phyloP scores from a whole-genome alignment of 2,329 filamentous ascomycete genomes.

The Penicillium sp. region DNA sequence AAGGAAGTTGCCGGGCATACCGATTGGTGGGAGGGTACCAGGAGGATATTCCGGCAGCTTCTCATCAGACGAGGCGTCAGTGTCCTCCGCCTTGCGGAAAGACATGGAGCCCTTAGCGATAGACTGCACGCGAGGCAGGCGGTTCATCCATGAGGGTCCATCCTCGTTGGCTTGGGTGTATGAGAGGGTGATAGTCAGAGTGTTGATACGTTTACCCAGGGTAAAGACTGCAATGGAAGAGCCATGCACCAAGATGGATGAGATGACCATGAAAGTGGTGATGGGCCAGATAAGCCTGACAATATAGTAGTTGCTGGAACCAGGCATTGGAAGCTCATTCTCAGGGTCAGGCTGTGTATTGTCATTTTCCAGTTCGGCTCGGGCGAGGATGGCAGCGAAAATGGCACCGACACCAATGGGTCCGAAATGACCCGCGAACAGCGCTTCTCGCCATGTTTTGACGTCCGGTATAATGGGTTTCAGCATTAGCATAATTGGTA shows the following conservation, averaged over 20 bases:
- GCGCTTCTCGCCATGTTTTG: slow-evolving; percentile 95
- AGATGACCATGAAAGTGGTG: slow-evolving; percentile 87
- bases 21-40: slow-evolving; percentile 71
- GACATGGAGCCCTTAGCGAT: slow-evolving; percentile 81
- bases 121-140: slow-evolving; percentile 79
- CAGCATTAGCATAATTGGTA: slow-evolving; percentile 87
- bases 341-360: slow-evolving; percentile 71
- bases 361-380: slow-evolving; percentile 83
- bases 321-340: slow-evolving; percentile 55
- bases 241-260: slow-evolving; percentile 92
- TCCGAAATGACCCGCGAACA: slow-evolving; percentile 96
- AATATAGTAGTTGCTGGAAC: slow-evolving; percentile 66
- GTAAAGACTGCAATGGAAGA: slow-evolving; percentile 99
- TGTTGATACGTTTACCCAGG: slow-evolving; percentile 97
- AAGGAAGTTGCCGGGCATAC: slow-evolving; percentile 74
- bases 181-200: slow-evolving; percentile 89
- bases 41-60: slow-evolving; percentile 64
- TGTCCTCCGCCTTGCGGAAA: slow-evolving; percentile 65
- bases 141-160: slow-evolving; percentile 91
- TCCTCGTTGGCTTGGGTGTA: slow-evolving; percentile 91
- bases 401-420: slow-evolving; percentile 97
- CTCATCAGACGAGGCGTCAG: slow-evolving; percentile 62
- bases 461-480: slow-evolving; percentile 95
- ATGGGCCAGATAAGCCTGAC: slow-evolving; percentile 94
- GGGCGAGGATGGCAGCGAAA: slow-evolving; percentile 88